Percentiles rank a stretch among this genome's conserved stretches.
Conservation (phyloP, 139 green algal species). For the Chlorella sorokiniana region DNA sequence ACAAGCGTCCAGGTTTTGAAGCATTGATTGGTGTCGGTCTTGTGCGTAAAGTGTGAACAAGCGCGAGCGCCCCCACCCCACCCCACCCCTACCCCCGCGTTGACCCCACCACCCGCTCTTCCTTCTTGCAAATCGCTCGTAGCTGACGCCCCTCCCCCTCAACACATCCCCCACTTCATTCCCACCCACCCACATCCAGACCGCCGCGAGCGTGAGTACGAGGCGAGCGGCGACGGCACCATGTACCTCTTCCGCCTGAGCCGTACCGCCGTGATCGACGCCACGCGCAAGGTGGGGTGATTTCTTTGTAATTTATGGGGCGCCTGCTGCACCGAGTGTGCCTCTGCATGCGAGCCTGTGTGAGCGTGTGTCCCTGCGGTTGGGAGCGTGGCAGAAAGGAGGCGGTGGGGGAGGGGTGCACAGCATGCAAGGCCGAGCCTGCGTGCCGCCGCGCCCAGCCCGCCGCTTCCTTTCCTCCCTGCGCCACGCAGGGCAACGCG, state of each 20-base stretch:
- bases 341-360: background rate
- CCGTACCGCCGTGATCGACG: slow-evolving; percentile 63
- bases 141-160: background rate
- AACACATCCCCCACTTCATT: background rate
- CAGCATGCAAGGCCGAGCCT: no score
- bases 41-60: no score
- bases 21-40: no score
- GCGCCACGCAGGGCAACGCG: slow-evolving; percentile 48
- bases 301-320: background rate
- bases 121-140: no score
- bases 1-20: no score
- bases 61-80: no score
- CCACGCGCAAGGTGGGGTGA: slow-evolving; percentile 55
- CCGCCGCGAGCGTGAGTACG: slow-evolving; percentile 72
- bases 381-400: no score
- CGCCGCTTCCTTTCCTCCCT: background rate
- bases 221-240: slow-evolving; percentile 51
- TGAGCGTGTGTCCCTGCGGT: no score
- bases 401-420: no score
- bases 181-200: slow-evolving; percentile 48
- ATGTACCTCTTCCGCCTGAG: slow-evolving; percentile 78
- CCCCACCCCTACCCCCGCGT: background rate
- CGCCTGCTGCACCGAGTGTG: background rate
- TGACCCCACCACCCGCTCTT: background rate
- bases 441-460: background rate